Percentiles rank a stretch among this genome's conserved stretches.
Evolutionary conservation across 2,329 filamentous ascomycete species (phyloP).

Genomic region (Dactylella cylindrospora): DNA sequence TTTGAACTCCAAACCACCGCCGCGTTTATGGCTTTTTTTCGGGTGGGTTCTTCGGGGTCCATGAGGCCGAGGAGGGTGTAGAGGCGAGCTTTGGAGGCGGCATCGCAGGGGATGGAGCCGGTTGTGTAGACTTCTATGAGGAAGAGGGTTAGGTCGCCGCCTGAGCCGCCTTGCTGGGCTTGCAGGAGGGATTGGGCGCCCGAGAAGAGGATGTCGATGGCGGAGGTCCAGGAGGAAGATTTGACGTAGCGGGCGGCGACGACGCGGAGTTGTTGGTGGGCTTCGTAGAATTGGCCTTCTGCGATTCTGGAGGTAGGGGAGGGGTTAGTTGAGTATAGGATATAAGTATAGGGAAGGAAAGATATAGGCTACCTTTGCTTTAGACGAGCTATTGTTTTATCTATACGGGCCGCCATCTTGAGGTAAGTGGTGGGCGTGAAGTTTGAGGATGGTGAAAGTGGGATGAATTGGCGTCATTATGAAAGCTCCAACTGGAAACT

Average conservation of each 20-base stretch:
- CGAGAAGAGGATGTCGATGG: slow-evolving; percentile 80
- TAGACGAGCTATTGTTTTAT: slow-evolving; percentile 72
- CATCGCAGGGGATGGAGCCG: slow-evolving; percentile 74
- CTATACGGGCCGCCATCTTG: slow-evolving; percentile 61
- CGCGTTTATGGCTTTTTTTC: slow-evolving; percentile 88
- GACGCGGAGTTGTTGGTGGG: slow-evolving; percentile 95
- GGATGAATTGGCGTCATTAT: slow-evolving; percentile 39
- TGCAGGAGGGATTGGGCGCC: slow-evolving; percentile 84
- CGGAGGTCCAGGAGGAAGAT: slow-evolving; percentile 76
- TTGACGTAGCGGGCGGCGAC: slow-evolving; percentile 94
- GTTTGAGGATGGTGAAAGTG: slow-evolving; percentile 28
- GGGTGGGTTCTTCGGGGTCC: slow-evolving; percentile 76
- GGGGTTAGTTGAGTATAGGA: slow-evolving; percentile 20
- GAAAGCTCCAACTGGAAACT: slow-evolving; percentile 27
- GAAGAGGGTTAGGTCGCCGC: slow-evolving; percentile 83
- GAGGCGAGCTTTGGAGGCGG: slow-evolving; percentile 65
- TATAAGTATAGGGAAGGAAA: slow-evolving; percentile 4
- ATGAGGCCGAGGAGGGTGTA: slow-evolving; percentile 71
- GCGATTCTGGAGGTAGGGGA: slow-evolving; percentile 63
- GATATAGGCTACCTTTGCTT: slow-evolving; percentile 66
- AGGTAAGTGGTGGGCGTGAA: background rate
- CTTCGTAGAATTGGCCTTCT: slow-evolving; percentile 95
- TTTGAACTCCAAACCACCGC: slow-evolving; percentile 85
- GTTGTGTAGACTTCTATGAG: slow-evolving; percentile 89
- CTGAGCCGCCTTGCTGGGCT: slow-evolving; percentile 89